Conservation (phyloP, 2,329 filamentous ascomycete species). For the Dryadomyces quercus-mongolicae region DNA sequence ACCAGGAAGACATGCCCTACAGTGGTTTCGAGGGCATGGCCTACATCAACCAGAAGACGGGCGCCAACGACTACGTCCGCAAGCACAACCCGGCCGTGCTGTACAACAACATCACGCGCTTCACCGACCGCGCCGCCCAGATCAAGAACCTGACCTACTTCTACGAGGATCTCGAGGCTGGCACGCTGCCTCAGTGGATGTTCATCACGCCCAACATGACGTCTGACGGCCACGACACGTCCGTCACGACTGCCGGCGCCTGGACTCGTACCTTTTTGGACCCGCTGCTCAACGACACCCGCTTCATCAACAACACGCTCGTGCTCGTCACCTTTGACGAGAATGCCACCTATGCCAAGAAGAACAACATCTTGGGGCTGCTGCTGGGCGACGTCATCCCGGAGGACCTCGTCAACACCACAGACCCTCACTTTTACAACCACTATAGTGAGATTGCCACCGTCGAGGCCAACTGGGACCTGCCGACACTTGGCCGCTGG, state of each 20-base stretch:
- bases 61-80: slow-evolving; percentile 65
- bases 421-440: slow-evolving; percentile 58
- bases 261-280: slow-evolving; percentile 60
- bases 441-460: slow-evolving; percentile 61
- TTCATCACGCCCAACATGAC: slow-evolving; percentile 68
- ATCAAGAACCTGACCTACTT: slow-evolving; percentile 67
- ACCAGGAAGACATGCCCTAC: slow-evolving; percentile 70
- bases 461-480: slow-evolving; percentile 56
- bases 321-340: slow-evolving; percentile 73
- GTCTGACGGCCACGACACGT: slow-evolving; percentile 63
- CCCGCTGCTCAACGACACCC: slow-evolving; percentile 54
- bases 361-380: slow-evolving; percentile 59
- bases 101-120: slow-evolving; percentile 51
- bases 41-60: slow-evolving; percentile 52
- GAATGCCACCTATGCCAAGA: slow-evolving; percentile 52
- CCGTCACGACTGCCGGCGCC: slow-evolving; percentile 52
- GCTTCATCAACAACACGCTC: slow-evolving; percentile 66
- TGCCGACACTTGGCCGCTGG: slow-evolving; percentile 58
- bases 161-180: slow-evolving; percentile 49
- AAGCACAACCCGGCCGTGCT: slow-evolving; percentile 65
- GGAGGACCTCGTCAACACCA: slow-evolving; percentile 49
- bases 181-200: slow-evolving; percentile 58
- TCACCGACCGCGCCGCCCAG: slow-evolving; percentile 46
- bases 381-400: slow-evolving; percentile 67
- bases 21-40: slow-evolving; percentile 55